Evolutionary conservation across 169 alveolate genomes (phyloP).

Genomic region (Eimeria necatrix): DNA sequence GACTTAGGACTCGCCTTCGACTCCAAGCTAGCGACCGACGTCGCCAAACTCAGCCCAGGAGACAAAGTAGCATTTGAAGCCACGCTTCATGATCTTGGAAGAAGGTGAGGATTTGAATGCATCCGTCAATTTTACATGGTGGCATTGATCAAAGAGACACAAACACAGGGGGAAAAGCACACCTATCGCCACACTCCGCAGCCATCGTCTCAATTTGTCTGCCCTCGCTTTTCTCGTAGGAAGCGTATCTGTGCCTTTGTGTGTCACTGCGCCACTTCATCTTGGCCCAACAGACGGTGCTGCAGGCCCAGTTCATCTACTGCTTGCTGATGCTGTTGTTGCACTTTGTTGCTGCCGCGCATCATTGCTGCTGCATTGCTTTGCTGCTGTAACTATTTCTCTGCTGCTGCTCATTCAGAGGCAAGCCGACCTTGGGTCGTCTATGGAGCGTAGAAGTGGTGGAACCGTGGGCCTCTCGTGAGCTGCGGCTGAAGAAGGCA

Average conservation of each 20-base stretch:
- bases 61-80: slow-evolving; percentile 70
- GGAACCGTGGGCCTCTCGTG: slow-evolving; percentile 56
- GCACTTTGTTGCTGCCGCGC: neutral
- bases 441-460: slow-evolving; percentile 65
- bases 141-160: neutral
- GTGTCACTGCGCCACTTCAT: neutral
- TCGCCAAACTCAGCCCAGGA: slow-evolving; percentile 58
- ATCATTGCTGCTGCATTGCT: neutral
- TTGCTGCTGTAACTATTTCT: neutral
- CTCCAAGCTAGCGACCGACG: neutral
- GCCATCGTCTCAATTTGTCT: too few species aligned
- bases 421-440: slow-evolving; percentile 77
- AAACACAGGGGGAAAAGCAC: too few species aligned
- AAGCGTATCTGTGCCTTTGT: neutral
- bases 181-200: too few species aligned
- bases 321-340: neutral
- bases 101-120: neutral
- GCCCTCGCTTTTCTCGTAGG: too few species aligned
- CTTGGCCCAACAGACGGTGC: neutral
- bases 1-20: slow-evolving; percentile 74
- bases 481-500: slow-evolving; percentile 59
- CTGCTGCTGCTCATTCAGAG: slow-evolving; percentile 59
- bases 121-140: neutral
- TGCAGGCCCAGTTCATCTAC: neutral
- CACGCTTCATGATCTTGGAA: slow-evolving; percentile 10